Evolutionary conservation across 2,329 filamentous ascomycete species (phyloP).

Genomic region (Bipolaris sorokiniana): DNA sequence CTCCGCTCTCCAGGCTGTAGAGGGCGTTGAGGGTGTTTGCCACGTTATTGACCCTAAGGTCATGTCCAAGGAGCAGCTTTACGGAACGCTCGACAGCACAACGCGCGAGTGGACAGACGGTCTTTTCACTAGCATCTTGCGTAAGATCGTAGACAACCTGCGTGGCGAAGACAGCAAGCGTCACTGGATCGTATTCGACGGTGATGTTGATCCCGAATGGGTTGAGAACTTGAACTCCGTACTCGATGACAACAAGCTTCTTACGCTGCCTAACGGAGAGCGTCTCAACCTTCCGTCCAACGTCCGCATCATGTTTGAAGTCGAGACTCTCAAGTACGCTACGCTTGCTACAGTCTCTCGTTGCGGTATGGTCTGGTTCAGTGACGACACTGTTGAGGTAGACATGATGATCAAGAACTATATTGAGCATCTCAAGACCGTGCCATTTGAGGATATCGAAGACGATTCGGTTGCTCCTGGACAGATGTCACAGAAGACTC

Average conservation of each 20-base stretch:
- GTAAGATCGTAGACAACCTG: constrained; percentile 98
- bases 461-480: constrained; percentile 77
- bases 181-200: constrained; percentile 99
- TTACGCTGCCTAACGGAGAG: constrained; percentile 96
- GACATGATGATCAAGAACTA: constrained; percentile 94
- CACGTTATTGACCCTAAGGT: constrained; percentile 99
- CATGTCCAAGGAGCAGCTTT: constrained; percentile 98
- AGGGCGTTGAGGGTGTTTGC: constrained; percentile 89
- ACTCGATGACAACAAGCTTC: constrained; percentile 96
- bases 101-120: constrained; percentile 99
- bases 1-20: constrained; percentile 87
- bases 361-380: constrained; percentile 99
- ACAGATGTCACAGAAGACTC: constrained; percentile 65
- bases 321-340: constrained; percentile 96
- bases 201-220: constrained; percentile 99
- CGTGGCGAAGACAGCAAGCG: constrained; percentile 95
- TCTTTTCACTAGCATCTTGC: constrained; percentile 94
- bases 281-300: constrained; percentile 93
- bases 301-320: constrained; percentile 99
- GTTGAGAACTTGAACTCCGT: constrained; percentile 99
- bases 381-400: constrained; percentile 92
- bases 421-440: constrained; percentile 78
- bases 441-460: constrained; percentile 92
- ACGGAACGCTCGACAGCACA: constrained; percentile 93
- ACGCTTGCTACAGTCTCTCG: constrained; percentile 98